Conservation (phyloP, 805 yeast species). For the Komagataella populi region DNA sequence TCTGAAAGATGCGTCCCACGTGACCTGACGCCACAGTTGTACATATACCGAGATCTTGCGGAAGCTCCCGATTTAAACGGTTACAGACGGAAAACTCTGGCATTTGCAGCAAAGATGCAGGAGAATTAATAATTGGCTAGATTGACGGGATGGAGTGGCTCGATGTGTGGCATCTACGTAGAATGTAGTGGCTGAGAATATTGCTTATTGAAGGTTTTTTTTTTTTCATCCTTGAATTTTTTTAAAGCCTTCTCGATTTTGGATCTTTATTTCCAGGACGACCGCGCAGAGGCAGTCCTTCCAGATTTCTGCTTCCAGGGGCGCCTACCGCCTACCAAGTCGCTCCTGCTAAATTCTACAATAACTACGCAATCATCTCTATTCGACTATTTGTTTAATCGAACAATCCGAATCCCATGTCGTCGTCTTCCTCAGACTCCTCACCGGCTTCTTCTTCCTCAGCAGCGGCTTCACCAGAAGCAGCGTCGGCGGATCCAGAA, state of each 20-base stretch:
- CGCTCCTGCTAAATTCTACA: constrained; percentile 1
- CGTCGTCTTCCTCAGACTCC: constrained; percentile 36
- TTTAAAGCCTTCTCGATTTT: not conserved
- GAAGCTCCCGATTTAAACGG: constrained; percentile 1
- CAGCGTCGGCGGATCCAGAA: constrained; percentile 41
- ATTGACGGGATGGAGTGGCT: not conserved
- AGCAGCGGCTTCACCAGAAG: constrained; percentile 40
- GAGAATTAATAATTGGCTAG: not conserved
- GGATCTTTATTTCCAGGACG: not conserved
- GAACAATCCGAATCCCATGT: constrained; percentile 89
- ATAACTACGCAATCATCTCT: not conserved
- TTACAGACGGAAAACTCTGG: not conserved
- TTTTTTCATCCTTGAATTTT: not conserved
- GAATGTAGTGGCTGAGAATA: not conserved
- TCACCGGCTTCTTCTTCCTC: constrained; percentile 43
- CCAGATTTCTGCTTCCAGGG: not conserved
- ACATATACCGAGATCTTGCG: not conserved
- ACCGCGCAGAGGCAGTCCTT: not conserved
- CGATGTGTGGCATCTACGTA: not conserved
- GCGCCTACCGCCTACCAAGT: constrained; percentile 1
- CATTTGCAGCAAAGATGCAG: not conserved
- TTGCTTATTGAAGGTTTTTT: too few species aligned
- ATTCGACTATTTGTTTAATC: constrained; percentile 46
- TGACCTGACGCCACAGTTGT: not conserved
- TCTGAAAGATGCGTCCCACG: not conserved